A percentile compares a stretch with the other conserved stretches of the same genome.
These are phyloP conservation scores for Suillus subalutaceus DNA, from an alignment of 768 basidiomycete genomes.

Conservation along the genomic window DNA sequence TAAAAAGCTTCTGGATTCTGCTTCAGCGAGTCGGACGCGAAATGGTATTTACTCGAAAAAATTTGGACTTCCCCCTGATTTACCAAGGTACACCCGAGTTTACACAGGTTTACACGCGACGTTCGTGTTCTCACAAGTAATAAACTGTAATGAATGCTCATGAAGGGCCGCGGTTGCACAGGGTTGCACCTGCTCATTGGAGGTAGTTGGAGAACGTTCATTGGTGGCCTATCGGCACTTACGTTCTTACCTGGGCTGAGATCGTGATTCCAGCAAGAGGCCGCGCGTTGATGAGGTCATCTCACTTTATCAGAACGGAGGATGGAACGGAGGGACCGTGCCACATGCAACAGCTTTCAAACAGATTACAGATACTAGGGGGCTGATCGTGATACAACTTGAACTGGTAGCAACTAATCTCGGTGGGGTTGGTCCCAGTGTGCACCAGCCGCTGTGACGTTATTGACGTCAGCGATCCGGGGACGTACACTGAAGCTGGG, in stretches of 20 bases:
- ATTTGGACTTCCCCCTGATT: neutral
- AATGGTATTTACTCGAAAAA: neutral
- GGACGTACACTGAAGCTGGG: neutral
- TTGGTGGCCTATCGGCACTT: neutral
- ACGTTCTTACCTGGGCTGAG: neutral
- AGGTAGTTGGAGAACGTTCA: neutral
- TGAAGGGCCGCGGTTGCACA: neutral
- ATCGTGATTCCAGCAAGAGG: slow-evolving; percentile 1
- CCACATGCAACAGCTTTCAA: neutral
- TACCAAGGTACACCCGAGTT: neutral
- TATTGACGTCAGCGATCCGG: neutral
- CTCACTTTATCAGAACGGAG: neutral
- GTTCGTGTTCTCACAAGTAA: slow-evolving; percentile 2
- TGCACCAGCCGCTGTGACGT: neutral
- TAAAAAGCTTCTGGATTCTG: neutral
- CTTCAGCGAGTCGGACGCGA: neutral
- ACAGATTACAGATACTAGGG: neutral
- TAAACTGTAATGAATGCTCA: neutral
- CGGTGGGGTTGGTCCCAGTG: neutral
- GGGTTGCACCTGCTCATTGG: neutral
- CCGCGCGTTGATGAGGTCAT: neutral
- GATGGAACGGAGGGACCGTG: neutral
- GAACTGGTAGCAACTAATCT: neutral
- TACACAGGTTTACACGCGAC: slow-evolving; percentile 2
- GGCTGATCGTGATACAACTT: neutral